Conservation (phyloP, 1,284 basidiomycete genomes). For the Coniophora puteana region DNA sequence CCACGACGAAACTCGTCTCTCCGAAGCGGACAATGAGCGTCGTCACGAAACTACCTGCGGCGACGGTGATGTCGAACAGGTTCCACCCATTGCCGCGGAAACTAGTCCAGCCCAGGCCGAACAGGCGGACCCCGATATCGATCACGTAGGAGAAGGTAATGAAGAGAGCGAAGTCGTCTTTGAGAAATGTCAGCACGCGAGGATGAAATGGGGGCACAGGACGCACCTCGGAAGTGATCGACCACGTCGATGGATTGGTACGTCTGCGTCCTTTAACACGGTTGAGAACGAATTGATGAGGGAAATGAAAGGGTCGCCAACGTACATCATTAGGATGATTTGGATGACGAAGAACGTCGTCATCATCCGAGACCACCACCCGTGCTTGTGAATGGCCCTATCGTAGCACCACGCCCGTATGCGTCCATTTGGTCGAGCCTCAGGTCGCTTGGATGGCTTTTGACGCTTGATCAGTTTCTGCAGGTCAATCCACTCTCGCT, state of each 20-base stretch:
- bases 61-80: constrained; percentile 84
- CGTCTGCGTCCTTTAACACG: constrained; percentile 70
- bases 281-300: not conserved
- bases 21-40: constrained; percentile 75
- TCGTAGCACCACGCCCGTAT: constrained; percentile 90
- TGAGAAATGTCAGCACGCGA: constrained; percentile 3
- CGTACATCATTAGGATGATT: constrained; percentile 82
- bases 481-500: constrained; percentile 94
- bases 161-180: constrained; percentile 78
- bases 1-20: constrained; percentile 43
- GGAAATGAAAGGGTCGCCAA: constrained; percentile 11
- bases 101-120: constrained; percentile 82
- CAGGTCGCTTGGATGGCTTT: constrained; percentile 80
- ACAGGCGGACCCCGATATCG: constrained; percentile 78
- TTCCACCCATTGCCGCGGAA: constrained; percentile 93
- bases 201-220: constrained; percentile 2
- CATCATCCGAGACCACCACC: constrained; percentile 89
- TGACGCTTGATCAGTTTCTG: constrained; percentile 88
- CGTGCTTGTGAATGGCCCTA: constrained; percentile 87
- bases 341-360: constrained; percentile 84
- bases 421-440: constrained; percentile 47
- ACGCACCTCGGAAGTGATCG: constrained; percentile 68
- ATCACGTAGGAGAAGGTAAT: constrained; percentile 74
- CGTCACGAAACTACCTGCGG: constrained; percentile 81
- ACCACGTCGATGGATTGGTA: constrained; percentile 54